Conservation (phyloP, 805 yeast genomes). For the Myxozyma monticola region DNA sequence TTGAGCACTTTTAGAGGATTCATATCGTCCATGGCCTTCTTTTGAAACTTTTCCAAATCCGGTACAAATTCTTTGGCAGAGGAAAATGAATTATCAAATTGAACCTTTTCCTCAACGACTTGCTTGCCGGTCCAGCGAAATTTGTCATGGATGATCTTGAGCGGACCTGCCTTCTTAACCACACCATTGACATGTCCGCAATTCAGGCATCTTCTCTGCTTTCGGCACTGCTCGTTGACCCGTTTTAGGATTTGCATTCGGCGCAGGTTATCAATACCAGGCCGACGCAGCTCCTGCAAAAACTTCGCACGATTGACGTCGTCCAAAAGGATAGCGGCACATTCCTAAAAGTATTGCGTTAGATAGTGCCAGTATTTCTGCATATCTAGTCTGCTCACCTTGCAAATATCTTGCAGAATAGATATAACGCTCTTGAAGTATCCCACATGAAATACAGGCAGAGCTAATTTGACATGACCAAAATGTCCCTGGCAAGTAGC, state of each 20-base stretch:
- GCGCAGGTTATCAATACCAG: conserved; percentile 84
- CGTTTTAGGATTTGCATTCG: conserved; percentile 85
- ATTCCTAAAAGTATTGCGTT: conserved; percentile 48
- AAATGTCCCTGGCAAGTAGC: conserved; percentile 98
- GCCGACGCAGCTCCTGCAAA: conserved; percentile 76
- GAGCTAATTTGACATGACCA: conserved; percentile 88
- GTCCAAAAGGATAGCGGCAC: conserved; percentile 75
- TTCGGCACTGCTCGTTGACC: conserved; percentile 88
- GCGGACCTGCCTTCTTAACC: conserved; percentile 94
- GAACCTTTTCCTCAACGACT: conserved; percentile 74
- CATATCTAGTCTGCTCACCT: conserved; percentile 36
- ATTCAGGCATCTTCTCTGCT: conserved; percentile 83
- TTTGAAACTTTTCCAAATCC: conserved; percentile 82
- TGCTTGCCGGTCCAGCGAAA: conserved; percentile 95
- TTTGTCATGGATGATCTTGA: conserved; percentile 92
- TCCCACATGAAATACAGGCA: conserved; percentile 97
- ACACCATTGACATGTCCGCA: conserved; percentile 95
- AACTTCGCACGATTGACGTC: conserved; percentile 70
- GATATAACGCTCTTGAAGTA: conserved; percentile 89
- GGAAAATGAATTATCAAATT: conserved; percentile 85
- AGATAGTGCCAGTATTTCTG: background rate
- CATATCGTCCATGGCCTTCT: conserved; percentile 86
- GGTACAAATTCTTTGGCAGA: conserved; percentile 74
- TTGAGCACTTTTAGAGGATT: conserved; percentile 88
- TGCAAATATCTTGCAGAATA: conserved; percentile 88